These are phyloP conservation scores for Umbelopsis sp. DNA, from an alignment of 192 early-diverging fungal species.

Conservation along the genomic window DNA sequence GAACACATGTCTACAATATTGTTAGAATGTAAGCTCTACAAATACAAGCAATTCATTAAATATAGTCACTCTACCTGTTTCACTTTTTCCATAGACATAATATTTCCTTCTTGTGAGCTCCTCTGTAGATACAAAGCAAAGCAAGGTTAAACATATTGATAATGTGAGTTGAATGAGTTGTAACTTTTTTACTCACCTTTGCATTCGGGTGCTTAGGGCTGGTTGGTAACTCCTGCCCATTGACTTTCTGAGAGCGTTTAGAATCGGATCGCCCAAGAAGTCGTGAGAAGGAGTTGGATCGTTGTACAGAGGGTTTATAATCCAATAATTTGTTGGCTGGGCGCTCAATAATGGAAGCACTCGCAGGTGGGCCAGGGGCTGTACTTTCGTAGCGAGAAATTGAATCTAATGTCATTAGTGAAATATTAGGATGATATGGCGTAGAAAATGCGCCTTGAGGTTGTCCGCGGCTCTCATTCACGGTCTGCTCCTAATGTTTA, in stretches of 20 bases:
- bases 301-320: slow-evolving; percentile 24
- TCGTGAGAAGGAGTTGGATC: slow-evolving; percentile 41
- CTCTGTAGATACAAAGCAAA: slow-evolving; percentile 27
- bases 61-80: slow-evolving; percentile 42
- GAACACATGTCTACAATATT: slow-evolving; percentile 59
- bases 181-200: not conserved
- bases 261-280: slow-evolving; percentile 38
- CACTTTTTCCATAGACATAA: slow-evolving; percentile 59
- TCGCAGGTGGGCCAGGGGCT: slow-evolving; percentile 6
- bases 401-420: slow-evolving; percentile 2
- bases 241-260: slow-evolving; percentile 24
- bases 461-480: not conserved
- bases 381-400: slow-evolving; percentile 11
- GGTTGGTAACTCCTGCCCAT: slow-evolving; percentile 13
- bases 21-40: not conserved
- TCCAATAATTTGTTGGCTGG: slow-evolving; percentile 25
- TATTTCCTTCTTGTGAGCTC: slow-evolving; percentile 49
- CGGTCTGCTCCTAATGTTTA: not conserved
- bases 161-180: not conserved
- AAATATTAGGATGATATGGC: slow-evolving; percentile 10
- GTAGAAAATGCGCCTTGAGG: slow-evolving; percentile 8
- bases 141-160: not conserved
- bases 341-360: slow-evolving; percentile 6
- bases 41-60: too few species aligned
- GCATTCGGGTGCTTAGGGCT: not conserved